Base-by-base conservation (phyloP, 1,284 basidiomycete species). In the Ustilago crameri region DNA sequence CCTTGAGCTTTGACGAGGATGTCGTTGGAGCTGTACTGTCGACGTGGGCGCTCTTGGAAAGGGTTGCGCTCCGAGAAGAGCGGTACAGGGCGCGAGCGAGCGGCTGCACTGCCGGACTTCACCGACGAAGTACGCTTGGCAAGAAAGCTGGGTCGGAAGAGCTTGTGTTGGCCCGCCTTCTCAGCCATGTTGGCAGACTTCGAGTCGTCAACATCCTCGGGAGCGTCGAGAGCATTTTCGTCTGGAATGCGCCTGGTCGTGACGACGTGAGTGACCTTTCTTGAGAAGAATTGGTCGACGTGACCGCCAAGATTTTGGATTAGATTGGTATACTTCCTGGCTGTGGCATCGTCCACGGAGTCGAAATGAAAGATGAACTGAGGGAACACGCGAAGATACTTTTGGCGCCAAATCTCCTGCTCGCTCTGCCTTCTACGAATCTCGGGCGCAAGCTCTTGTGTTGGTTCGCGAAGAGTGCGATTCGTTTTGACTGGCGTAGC, bases 1-100 rank as follows among this genome's bases (percentile, higher is more conserved):
- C 87, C 86, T 47, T 88, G 85, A 2, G 94, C 93, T 82, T 94
- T 93, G 56, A 87, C 84, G 5, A 93, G 86, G 32, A 94, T 87
- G 57, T 87, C 87, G 38, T 87, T 86, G 44, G 55, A 51, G 32
- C 54, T 27, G 37, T 47, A 50, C 30, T 69, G 60, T 84, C 81
- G 18, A 48, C 86, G n/a, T 8, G 85, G 44, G 78, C 81, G 67
- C 79, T 82, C 81, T 14, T 82, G 79, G 34, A 82, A 64, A 2
- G 81, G 81, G 40, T 82, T 82, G 23, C 79, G 61, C 43, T 82
- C 81, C 32, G 80, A 82, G 56, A 77, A 81, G 18, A 81, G 59
- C 1, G 80, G 80, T 0, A 68, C 20, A 8, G 70, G 64, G n/a
- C 70, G 60, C 7, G 60, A 30, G 14, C 58, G 60, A 26, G 56